These are phyloP conservation scores for Pleurotus platypus DNA, from an alignment of 768 basidiomycete genomes.

Conservation along the genomic window DNA sequence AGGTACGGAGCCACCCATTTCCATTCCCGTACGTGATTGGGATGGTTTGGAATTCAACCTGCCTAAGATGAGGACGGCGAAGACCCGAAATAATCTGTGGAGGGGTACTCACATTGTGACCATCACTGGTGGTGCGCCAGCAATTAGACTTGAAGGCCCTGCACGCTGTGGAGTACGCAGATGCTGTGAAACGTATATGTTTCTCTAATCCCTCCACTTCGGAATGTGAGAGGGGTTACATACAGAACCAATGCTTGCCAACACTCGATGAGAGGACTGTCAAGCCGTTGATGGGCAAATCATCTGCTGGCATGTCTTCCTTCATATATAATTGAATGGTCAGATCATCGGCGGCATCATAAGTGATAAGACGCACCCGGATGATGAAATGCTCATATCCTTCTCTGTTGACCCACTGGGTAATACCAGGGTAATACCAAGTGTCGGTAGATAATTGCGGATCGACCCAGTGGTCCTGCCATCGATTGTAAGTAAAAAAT, in stretches of 20 bases:
- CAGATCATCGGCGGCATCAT: background rate
- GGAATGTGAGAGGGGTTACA: background rate
- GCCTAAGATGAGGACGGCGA: too few relatives aligned
- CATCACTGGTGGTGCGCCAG: constrained; percentile 17
- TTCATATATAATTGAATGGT: background rate
- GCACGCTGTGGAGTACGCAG: background rate
- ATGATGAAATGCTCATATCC: background rate
- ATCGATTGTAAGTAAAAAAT: background rate
- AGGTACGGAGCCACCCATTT: too few relatives aligned
- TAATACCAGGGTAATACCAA: background rate
- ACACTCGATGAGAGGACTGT: constrained; percentile 1
- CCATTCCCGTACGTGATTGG: too few relatives aligned
- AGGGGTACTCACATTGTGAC: background rate
- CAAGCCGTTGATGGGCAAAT: background rate
- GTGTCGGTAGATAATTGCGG: background rate
- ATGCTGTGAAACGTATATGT: background rate
- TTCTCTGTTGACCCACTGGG: background rate
- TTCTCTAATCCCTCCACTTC: background rate
- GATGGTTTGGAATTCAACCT: too few relatives aligned
- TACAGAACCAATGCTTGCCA: background rate
- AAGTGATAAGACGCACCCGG: background rate
- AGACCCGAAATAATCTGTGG: background rate
- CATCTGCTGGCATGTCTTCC: background rate
- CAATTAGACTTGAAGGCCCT: background rate
- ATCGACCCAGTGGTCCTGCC: background rate